Evolutionary conservation across 2,329 filamentous ascomycete species (phyloP).

Genomic region (Cladophialophora bantiana): DNA sequence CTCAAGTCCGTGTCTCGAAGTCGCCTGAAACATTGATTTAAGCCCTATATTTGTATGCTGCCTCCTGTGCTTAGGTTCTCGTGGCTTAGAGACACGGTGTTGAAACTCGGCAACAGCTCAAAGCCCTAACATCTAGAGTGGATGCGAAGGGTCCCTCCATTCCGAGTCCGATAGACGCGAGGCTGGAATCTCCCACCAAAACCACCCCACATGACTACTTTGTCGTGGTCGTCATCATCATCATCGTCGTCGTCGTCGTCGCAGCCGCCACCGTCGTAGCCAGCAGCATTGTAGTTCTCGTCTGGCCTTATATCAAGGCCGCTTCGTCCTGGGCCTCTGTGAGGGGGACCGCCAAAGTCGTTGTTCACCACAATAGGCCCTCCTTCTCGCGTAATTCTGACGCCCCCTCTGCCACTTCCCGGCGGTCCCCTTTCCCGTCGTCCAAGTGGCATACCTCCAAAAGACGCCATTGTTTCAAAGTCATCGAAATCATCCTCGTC

Average conservation of each 20-base stretch:
- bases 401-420: background rate
- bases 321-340: background rate
- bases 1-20: background rate
- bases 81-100: background rate
- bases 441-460: background rate
- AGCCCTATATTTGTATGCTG: background rate
- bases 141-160: background rate
- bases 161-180: background rate
- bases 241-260: background rate
- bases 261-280: background rate
- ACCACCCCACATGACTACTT: background rate
- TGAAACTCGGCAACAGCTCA: background rate
- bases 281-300: background rate
- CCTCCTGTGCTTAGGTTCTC: background rate
- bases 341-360: background rate
- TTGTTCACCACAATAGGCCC: background rate
- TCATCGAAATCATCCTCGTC: constrained; percentile 5
- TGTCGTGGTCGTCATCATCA: background rate
- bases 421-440: background rate
- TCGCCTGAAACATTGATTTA: background rate
- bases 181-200: background rate
- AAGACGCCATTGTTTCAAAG: background rate
- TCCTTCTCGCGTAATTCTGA: background rate
- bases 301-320: background rate
- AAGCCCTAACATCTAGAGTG: background rate